phyloP scores from a whole-genome alignment of 108 stramenopile species.

The Nannochloropsis granulata region DNA sequence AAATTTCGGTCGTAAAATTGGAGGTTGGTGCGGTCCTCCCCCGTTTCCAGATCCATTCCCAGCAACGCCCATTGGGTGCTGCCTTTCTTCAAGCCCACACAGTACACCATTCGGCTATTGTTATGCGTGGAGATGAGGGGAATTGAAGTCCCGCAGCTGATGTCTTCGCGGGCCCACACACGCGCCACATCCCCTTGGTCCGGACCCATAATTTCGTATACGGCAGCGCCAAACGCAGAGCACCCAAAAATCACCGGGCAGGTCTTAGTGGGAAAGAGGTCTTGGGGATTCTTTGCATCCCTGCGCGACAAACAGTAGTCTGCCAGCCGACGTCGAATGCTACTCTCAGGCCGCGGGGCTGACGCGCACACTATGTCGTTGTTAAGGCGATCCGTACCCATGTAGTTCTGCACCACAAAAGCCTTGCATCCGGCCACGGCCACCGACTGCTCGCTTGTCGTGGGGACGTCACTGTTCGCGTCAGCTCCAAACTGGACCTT shows the following conservation, averaged over 20 bases:
- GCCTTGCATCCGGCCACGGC: neutral
- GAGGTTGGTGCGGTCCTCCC: neutral
- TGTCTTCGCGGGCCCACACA: neutral
- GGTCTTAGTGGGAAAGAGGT: neutral
- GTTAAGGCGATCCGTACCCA: neutral
- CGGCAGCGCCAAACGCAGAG: neutral
- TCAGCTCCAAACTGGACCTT: neutral
- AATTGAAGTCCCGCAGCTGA: neutral
- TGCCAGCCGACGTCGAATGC: neutral
- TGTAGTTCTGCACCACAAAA: neutral
- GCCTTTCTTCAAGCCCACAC: neutral
- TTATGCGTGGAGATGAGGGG: neutral
- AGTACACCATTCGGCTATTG: neutral
- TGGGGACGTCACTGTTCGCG: neutral
- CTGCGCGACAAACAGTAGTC: neutral
- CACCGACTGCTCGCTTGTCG: neutral
- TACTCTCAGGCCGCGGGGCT: neutral
- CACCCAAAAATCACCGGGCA: neutral
- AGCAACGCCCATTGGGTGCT: neutral
- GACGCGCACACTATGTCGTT: neutral
- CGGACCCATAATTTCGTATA: neutral
- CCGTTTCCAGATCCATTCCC: neutral
- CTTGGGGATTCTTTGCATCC: neutral
- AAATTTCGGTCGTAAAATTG: neutral
- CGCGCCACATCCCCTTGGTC: neutral